Percentiles rank a stretch among this genome's conserved stretches.
These are phyloP conservation scores for Kwoniella newhampshirensis DNA, from an alignment of 768 basidiomycete genomes.

Conservation along the genomic window DNA sequence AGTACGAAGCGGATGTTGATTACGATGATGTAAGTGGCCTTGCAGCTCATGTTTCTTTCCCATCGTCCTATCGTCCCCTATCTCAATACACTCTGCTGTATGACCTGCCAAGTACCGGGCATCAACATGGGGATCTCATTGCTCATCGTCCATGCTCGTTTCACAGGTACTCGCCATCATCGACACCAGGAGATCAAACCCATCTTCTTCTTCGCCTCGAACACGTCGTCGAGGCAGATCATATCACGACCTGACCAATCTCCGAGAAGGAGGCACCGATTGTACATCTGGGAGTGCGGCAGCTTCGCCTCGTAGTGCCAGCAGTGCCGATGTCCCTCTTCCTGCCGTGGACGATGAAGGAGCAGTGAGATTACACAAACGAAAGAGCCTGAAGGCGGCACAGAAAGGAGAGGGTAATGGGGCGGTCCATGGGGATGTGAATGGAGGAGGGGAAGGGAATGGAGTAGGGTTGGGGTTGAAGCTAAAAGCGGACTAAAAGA, in stretches of 20 bases:
- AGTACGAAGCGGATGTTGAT: slow-evolving; percentile 68
- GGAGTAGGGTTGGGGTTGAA: neutral
- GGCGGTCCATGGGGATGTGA: neutral
- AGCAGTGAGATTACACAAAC: slow-evolving; percentile 23
- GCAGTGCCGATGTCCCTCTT: slow-evolving; percentile 2
- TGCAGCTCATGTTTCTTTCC: neutral
- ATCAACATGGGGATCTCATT: neutral
- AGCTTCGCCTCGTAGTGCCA: slow-evolving; percentile 5
- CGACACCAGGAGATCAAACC: slow-evolving; percentile 29
- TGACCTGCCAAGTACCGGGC: neutral
- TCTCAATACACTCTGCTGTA: neutral
- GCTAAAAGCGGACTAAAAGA: slow-evolving; percentile 9
- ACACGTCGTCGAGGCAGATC: slow-evolving; percentile 27
- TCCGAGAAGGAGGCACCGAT: slow-evolving; percentile 4
- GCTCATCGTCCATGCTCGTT: neutral
- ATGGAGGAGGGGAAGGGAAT: neutral
- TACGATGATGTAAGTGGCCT: slow-evolving; percentile 72
- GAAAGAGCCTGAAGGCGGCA: slow-evolving; percentile 14
- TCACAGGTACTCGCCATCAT: slow-evolving; percentile 43
- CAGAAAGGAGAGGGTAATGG: slow-evolving; percentile 10
- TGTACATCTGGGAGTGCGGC: slow-evolving; percentile 3
- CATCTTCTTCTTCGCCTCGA: slow-evolving; percentile 24
- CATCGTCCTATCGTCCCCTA: too few species aligned
- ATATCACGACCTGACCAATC: slow-evolving; percentile 27
- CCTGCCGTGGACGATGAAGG: slow-evolving; percentile 31